Evolutionary conservation across 1,139 yeast genomes (phyloP).

Genomic region (Yamadazyma kanchanaburiensis): DNA sequence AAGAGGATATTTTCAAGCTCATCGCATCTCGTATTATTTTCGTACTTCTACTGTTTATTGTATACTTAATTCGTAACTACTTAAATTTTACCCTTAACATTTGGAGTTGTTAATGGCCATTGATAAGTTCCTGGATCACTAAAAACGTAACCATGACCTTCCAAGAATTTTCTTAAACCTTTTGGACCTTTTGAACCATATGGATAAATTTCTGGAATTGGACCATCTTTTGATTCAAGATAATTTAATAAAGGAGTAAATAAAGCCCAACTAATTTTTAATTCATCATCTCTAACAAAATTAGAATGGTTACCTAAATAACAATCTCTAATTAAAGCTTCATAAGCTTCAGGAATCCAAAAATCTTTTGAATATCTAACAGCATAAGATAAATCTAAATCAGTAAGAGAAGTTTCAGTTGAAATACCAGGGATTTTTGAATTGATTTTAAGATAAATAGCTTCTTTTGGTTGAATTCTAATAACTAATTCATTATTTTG

Average conservation of each 20-base stretch:
- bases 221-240: slow-evolving; percentile 68
- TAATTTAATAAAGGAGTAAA: slow-evolving; percentile 86
- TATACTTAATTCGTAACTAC: too few relatives aligned
- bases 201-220: slow-evolving; percentile 63
- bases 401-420: slow-evolving; percentile 78
- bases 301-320: slow-evolving; percentile 91
- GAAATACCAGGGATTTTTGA: slow-evolving; percentile 91
- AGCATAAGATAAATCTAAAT: slow-evolving; percentile 83
- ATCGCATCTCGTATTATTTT: too few relatives aligned
- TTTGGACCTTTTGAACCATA: slow-evolving; percentile 93
- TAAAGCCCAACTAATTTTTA: slow-evolving; percentile 87
- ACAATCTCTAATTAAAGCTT: slow-evolving; percentile 89
- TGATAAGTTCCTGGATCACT: slow-evolving; percentile 61
- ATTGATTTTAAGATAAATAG: slow-evolving; percentile 87
- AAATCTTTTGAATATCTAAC: slow-evolving; percentile 76
- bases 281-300: slow-evolving; percentile 96
- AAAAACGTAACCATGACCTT: slow-evolving; percentile 66
- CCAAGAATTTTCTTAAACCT: slow-evolving; percentile 57
- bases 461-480: slow-evolving; percentile 92
- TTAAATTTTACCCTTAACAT: slow-evolving; percentile 17
- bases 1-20: too few relatives aligned
- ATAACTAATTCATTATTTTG: slow-evolving; percentile 92
- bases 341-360: slow-evolving; percentile 98
- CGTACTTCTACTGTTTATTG: too few relatives aligned
- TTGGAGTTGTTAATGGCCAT: slow-evolving; percentile 79